Conservation (phyloP, 1,139 yeast species). For the Hanseniaspora gamundiae region DNA sequence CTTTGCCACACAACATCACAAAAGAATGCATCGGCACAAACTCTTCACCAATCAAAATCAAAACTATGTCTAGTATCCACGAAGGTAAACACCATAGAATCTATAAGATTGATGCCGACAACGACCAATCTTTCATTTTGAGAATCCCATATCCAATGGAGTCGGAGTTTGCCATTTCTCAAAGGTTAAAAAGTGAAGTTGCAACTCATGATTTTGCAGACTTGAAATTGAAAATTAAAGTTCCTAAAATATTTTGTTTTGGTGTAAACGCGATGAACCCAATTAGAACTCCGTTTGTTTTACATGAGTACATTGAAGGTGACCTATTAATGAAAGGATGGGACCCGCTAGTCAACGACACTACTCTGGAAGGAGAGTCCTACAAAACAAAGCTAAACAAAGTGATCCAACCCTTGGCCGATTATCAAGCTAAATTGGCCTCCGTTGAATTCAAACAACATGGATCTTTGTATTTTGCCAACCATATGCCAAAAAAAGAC, state of each 20-base stretch:
- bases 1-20: slow-evolving; percentile 37
- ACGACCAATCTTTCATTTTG: slow-evolving; percentile 53
- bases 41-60: slow-evolving; percentile 38
- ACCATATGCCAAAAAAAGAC: slow-evolving; percentile 38
- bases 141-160: slow-evolving; percentile 77
- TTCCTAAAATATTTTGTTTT: slow-evolving; percentile 70
- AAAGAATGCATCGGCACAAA: slow-evolving; percentile 32
- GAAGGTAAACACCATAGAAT: slow-evolving; percentile 92
- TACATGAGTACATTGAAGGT: slow-evolving; percentile 72
- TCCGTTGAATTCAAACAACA: slow-evolving; percentile 49
- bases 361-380: slow-evolving; percentile 29
- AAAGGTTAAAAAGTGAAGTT: slow-evolving; percentile 75
- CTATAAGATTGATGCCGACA: slow-evolving; percentile 55
- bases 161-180: slow-evolving; percentile 47
- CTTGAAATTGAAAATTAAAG: slow-evolving; percentile 35
- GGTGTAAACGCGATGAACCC: slow-evolving; percentile 51
- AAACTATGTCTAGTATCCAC: slow-evolving; percentile 70
- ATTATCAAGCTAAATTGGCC: slow-evolving; percentile 42
- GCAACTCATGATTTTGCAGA: slow-evolving; percentile 80
- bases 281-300: slow-evolving; percentile 58
- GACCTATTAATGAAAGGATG: slow-evolving; percentile 76
- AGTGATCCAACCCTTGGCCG: slow-evolving; percentile 52
- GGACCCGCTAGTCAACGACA: slow-evolving; percentile 63
- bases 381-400: slow-evolving; percentile 36
- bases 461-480: slow-evolving; percentile 70